Base-by-base conservation (phyloP, 2,329 filamentous ascomycete genomes). In the Pleomassaria siparia region DNA sequence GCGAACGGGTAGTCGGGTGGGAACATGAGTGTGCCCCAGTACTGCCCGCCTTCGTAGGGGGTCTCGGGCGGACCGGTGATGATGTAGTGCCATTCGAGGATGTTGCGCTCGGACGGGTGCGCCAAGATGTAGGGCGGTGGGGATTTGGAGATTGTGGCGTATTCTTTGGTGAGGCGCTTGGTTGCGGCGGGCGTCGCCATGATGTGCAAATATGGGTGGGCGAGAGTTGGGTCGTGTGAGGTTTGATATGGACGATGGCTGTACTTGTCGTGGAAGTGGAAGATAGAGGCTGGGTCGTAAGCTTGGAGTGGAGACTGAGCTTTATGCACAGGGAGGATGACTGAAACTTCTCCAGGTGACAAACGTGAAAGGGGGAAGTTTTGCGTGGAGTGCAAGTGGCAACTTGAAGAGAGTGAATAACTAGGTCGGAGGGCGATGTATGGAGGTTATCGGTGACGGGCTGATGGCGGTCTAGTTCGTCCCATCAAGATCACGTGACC, bases 21-120 rank as follows among this genome's bases (percentile, higher is more conserved):
- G 72, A 99, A 99, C 56, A 95, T 86, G 42, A 99, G 80, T 1
- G 92, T 96, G 40, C 94, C 94, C 94, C 94, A 99, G 77, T 97
- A 99, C 72, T 99, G 94, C 37, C 94, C 94, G 66, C 86, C 85
- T 63, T 95, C 84, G 71, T 99, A 99, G 2, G 94, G 92, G 0
- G 94, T 99, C 50, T 91, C 84, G 51, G 95, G 91, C 26, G 94
- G 92, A 2, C 94, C 94, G 29, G 91, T 96, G 58, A 97, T 88
- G 66, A 96, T 89, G 75, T 95, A 95, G 75, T 95, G 90, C 90
- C 90, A 95, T 58, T 96, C 91, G 40, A 96, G 81, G 56, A 96
- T 96, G 71, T 96, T 96, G 33, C 83, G 81, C 57, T 96, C 91
- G 30, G 90, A 95, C 10, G 91, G 91, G 67, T 96, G 91, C 12